Evolutionary conservation across 257 asterid species (phyloP), one percentile per base, ranked within the genome.

Genomic region (Vinca minor): DNA sequence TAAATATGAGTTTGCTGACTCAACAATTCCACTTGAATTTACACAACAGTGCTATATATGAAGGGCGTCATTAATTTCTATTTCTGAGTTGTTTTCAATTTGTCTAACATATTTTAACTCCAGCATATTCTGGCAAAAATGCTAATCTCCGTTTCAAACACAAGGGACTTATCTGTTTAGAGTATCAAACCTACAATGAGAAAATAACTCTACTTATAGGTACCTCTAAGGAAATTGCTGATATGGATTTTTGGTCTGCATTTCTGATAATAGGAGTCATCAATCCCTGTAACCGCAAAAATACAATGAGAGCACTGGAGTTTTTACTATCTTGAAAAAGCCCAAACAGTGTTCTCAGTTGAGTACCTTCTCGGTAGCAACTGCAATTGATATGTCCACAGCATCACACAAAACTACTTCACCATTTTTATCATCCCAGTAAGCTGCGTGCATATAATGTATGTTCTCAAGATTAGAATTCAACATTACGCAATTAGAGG

Each of bases 361-460:
- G 32, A 62, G 59, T 80, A 87, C 97, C 99, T 93, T 93, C 74
- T 93, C 97, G 21, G 97, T 93, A 61, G 99, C 99, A 70, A 93
- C 97, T 45, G 99, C 99, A 76, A 93, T 81, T 53, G 99, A 89
- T 81, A 87, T 89, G 78, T 93, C 99, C 71, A 93, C 89, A n/a
- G 95, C 78, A 74, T 85, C 92, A 64, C 87, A 82, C 47, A 86
- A 70, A 26, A 86, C 79, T 34, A 78, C 72, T 80, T 86, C 99
- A 38, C 83, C 94, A 77, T 79, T 87, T 70, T 69, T 77, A 62
- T 58, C 71, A 81, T 93, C 90, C 99, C 99, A 93, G 65, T 83
- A 93, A 70, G 96, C 99, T 87, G 89, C 79, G 69, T 18, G 58
- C 57, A 63, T 20, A 25, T 21, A 25, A 23, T 17, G 36, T 58